Evolutionary conservation across 768 basidiomycete genomes (phyloP).

Genomic region (Filobasidium floriforme): DNA sequence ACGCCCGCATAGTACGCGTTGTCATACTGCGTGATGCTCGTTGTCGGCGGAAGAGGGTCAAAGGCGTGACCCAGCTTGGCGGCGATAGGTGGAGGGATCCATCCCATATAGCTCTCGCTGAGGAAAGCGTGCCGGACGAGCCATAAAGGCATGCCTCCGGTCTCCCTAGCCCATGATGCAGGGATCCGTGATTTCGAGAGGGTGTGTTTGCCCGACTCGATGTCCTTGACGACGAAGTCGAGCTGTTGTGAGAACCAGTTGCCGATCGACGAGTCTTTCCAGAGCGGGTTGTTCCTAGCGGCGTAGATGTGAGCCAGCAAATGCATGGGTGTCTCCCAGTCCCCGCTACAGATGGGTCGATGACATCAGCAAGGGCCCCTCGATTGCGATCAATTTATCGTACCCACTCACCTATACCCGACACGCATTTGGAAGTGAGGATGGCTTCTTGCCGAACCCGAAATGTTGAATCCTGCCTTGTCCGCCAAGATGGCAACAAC

Average conservation of each 20-base stretch:
- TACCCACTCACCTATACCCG: slow-evolving; percentile 56
- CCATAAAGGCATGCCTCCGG: slow-evolving; percentile 24
- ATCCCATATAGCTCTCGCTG: slow-evolving; percentile 51
- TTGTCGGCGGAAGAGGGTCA: slow-evolving; percentile 76
- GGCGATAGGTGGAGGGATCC: slow-evolving; percentile 59
- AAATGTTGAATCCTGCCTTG: slow-evolving; percentile 65
- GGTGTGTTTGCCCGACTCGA: slow-evolving; percentile 16
- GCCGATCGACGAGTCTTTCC: slow-evolving; percentile 64
- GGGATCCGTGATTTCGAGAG: slow-evolving; percentile 4
- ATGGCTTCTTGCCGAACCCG: slow-evolving; percentile 56
- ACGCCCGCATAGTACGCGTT: slow-evolving; percentile 53
- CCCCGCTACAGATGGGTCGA: slow-evolving; percentile 18
- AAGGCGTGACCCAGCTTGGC: slow-evolving; percentile 59
- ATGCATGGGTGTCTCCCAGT: slow-evolving; percentile 54
- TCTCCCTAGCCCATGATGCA: slow-evolving; percentile 2
- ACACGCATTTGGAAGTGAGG: slow-evolving; percentile 63
- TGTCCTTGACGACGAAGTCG: slow-evolving; percentile 44
- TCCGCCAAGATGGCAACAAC: slow-evolving; percentile 75
- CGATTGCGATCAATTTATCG: background rate
- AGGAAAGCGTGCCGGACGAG: slow-evolving; percentile 61
- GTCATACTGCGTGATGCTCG: slow-evolving; percentile 58
- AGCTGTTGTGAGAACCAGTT: slow-evolving; percentile 67
- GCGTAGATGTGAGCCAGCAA: slow-evolving; percentile 83
- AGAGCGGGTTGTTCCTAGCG: slow-evolving; percentile 64
- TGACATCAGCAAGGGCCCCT: background rate